phyloP scores from a whole-genome alignment of 1,139 yeast species.

The Candida tropicalis region DNA sequence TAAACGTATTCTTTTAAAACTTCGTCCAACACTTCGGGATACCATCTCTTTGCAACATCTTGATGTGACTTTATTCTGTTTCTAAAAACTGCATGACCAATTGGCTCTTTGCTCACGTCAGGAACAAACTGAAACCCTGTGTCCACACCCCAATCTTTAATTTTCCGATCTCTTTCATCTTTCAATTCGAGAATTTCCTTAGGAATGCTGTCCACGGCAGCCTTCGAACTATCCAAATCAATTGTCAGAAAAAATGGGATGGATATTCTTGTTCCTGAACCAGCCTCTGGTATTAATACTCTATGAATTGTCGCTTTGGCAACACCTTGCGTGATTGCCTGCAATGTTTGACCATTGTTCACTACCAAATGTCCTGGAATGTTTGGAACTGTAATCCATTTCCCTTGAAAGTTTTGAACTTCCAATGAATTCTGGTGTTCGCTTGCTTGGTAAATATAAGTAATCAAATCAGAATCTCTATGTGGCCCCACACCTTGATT shows the following conservation, averaged over 20 bases:
- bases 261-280: constrained; percentile 54
- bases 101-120: constrained; percentile 44
- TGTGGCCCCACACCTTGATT: constrained; percentile 74
- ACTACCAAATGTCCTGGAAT: constrained; percentile 49
- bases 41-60: constrained; percentile 67
- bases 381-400: constrained; percentile 61
- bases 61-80: constrained; percentile 69
- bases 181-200: constrained; percentile 32
- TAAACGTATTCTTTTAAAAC: constrained; percentile 24
- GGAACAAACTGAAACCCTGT: constrained; percentile 56
- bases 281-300: constrained; percentile 57
- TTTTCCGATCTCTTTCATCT: constrained; percentile 39
- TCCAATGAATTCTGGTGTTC: constrained; percentile 53
- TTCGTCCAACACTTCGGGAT: constrained; percentile 50
- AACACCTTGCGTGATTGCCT: constrained; percentile 55
- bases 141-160: constrained; percentile 44
- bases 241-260: constrained; percentile 60
- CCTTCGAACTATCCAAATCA: constrained; percentile 46
- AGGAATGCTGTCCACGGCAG: constrained; percentile 35
- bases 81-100: constrained; percentile 63
- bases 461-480: constrained; percentile 66
- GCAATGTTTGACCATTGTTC: constrained; percentile 58
- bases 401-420: constrained; percentile 62
- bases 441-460: constrained; percentile 62
- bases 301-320: constrained; percentile 71